Percentiles rank a stretch among this genome's conserved stretches.
phyloP scores from a whole-genome alignment of 1,284 basidiomycete species.

The Phylloporus sp. region DNA sequence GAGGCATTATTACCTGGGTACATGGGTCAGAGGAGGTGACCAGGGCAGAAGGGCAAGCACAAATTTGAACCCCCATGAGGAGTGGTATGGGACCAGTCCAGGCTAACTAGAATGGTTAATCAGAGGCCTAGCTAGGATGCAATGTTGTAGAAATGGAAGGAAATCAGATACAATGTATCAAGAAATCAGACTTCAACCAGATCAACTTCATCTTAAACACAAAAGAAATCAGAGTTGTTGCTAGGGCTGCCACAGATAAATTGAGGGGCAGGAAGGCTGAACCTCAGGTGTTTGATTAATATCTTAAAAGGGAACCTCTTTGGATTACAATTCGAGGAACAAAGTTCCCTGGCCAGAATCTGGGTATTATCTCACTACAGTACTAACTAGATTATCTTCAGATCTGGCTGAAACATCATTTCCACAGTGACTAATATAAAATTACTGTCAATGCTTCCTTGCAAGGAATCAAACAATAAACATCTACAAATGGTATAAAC shows the following conservation, averaged over 20 bases:
- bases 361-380: too few relatives aligned
- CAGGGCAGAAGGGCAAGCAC: too few relatives aligned
- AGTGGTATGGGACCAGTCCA: not conserved
- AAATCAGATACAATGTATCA: not conserved
- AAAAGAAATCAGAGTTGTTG: not conserved
- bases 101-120: not conserved
- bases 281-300: not conserved
- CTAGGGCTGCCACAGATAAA: not conserved
- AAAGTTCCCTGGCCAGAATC: not conserved
- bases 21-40: not conserved
- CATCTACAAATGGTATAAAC: conserved; percentile 38
- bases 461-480: conserved; percentile 21
- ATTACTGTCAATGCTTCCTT: not conserved
- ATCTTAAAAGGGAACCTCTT: not conserved
- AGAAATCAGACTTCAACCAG: not conserved
- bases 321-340: not conserved
- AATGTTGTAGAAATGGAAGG: not conserved
- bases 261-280: not conserved
- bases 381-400: too few relatives aligned
- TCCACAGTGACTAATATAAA: not conserved
- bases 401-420: too few relatives aligned
- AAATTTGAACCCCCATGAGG: too few relatives aligned
- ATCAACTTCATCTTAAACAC: not conserved
- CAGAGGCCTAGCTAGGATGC: not conserved
- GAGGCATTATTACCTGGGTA: not conserved